phyloP scores from a whole-genome alignment of 208 protist species.

The Acanthamoeba quina region DNA sequence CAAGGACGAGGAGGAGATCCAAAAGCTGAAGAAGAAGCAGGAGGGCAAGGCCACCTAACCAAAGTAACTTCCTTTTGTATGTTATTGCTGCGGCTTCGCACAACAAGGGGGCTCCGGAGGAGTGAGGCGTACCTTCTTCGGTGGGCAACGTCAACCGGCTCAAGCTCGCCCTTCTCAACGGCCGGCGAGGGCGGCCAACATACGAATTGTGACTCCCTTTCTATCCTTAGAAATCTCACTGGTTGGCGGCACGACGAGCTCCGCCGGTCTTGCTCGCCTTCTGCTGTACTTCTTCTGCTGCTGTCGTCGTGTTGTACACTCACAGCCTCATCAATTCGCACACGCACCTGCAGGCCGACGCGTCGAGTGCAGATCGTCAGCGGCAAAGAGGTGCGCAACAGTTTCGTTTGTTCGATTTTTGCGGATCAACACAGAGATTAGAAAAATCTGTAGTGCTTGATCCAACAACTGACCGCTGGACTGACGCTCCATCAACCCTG shows the following conservation, averaged over 20 bases:
- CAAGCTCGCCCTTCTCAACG: too few species aligned
- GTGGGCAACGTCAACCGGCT: too few species aligned
- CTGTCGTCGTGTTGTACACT: background rate
- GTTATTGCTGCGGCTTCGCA: background rate
- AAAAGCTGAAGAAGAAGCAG: conserved; percentile 16
- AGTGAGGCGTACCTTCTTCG: too few species aligned
- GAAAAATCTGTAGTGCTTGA: too few species aligned
- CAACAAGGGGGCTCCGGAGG: too few species aligned
- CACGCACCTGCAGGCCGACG: too few species aligned
- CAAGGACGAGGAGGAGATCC: conserved; percentile 20
- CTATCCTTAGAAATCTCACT: background rate
- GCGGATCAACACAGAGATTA: background rate
- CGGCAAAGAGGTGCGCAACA: too few species aligned
- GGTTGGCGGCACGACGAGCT: background rate
- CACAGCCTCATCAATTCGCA: too few species aligned
- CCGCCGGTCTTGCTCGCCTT: background rate
- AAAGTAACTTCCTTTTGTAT: background rate
- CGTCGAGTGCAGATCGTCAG: too few species aligned
- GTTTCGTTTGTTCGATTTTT: background rate
- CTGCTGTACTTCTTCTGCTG: background rate
- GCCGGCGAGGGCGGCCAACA: too few species aligned
- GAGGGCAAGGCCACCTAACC: background rate
- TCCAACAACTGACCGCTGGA: too few species aligned
- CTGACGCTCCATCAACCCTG: too few species aligned
- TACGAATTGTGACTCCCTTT: conserved; percentile 14